A percentile compares a stretch with the other conserved stretches of the same genome.
Evolutionary conservation across 306 rosid genomes (phyloP).

Genomic region (Hylodesmum podocarpum): DNA sequence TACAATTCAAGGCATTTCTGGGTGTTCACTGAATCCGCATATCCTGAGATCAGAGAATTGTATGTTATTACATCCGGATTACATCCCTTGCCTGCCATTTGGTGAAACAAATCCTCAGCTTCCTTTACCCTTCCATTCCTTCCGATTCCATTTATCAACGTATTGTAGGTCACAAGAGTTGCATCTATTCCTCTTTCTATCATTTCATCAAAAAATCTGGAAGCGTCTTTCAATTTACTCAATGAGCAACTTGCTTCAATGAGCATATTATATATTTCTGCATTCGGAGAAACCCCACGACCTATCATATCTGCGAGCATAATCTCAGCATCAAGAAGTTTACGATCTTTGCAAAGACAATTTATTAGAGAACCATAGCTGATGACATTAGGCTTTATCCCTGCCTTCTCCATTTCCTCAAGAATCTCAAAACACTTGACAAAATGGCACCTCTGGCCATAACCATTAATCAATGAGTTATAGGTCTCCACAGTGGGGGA

Average conservation of each 20-base stretch:
- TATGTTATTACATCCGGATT: constrained; percentile 75
- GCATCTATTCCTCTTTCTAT: constrained; percentile 44
- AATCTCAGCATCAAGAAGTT: constrained; percentile 71
- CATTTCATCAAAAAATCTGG: constrained; percentile 65
- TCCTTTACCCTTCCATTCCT: constrained; percentile 53
- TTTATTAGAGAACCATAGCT: constrained; percentile 76
- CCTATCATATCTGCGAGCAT: constrained; percentile 59
- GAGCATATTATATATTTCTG: constrained; percentile 73
- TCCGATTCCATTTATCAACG: constrained; percentile 71
- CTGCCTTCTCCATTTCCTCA: constrained; percentile 71
- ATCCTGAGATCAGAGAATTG: constrained; percentile 78
- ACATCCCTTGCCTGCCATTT: constrained; percentile 45
- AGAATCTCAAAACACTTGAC: constrained; percentile 67
- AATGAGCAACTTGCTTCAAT: constrained; percentile 58
- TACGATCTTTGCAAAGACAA: constrained; percentile 63
- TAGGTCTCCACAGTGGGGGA: constrained; percentile 55
- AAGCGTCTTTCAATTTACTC: constrained; percentile 56
- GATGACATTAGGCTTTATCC: constrained; percentile 68
- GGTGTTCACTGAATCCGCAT: constrained; percentile 49
- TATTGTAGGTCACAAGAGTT: constrained; percentile 72
- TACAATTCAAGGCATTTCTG: constrained; percentile 62
- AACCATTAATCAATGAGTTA: constrained; percentile 63
- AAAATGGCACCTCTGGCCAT: constrained; percentile 48
- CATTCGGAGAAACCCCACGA: constrained; percentile 63
- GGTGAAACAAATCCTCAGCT: constrained; percentile 59